Evolutionary conservation across 2,329 filamentous ascomycete genomes (phyloP).

Genomic region (Colletotrichum sp.): DNA sequence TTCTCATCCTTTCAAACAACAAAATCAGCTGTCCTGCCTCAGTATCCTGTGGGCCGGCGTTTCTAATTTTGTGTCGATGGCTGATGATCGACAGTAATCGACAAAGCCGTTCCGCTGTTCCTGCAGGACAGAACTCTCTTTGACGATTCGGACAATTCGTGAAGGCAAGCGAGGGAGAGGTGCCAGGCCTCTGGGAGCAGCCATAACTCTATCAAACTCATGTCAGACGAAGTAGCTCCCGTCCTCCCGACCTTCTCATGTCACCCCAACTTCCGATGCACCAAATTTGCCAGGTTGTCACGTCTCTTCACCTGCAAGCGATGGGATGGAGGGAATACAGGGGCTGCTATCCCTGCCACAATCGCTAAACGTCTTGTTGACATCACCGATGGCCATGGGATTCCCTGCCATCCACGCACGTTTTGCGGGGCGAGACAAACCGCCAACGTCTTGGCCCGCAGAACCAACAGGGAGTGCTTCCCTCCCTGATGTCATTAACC

Average conservation of each 20-base stretch:
- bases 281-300: neutral
- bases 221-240: neutral
- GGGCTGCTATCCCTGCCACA: neutral
- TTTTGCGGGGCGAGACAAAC: neutral
- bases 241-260: neutral
- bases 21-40: neutral
- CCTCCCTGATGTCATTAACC: conserved; percentile 20
- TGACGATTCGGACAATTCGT: neutral
- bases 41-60: neutral
- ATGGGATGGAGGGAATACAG: neutral
- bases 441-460: conserved; percentile 17
- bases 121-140: neutral
- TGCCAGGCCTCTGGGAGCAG: neutral
- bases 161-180: neutral
- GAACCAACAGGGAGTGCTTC: neutral
- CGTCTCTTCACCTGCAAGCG: neutral
- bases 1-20: neutral
- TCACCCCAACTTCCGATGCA: neutral
- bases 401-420: neutral
- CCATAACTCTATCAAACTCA: neutral
- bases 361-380: conserved; percentile 13
- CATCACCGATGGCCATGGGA: conserved; percentile 2
- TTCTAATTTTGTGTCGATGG: neutral
- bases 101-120: neutral
- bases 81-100: neutral